Conservation (phyloP, 371 early-diverging fungal genomes). For the Conidiobolus incongruus region DNA sequence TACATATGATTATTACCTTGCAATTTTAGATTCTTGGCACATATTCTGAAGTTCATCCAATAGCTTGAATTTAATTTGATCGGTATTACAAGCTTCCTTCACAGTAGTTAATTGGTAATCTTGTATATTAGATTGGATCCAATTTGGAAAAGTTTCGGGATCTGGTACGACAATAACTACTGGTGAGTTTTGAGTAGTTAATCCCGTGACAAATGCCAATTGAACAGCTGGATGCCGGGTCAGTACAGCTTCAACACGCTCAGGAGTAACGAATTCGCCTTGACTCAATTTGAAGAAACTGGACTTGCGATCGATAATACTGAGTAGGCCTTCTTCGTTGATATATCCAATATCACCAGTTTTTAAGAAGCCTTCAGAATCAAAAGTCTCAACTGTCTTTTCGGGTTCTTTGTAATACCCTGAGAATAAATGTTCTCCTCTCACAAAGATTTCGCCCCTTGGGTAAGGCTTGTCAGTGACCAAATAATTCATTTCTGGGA, state of each 20-base stretch:
- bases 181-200: constrained; percentile 48
- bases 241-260: constrained; percentile 37
- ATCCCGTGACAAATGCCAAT: constrained; percentile 64
- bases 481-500: constrained; percentile 75
- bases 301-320: constrained; percentile 90
- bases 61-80: too few relatives aligned
- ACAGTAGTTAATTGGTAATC: constrained; percentile 2
- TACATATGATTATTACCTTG: too few relatives aligned
- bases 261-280: constrained; percentile 97
- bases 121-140: constrained; percentile 12
- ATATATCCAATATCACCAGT: constrained; percentile 79
- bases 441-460: constrained; percentile 80
- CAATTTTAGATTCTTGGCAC: too few relatives aligned
- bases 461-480: constrained; percentile 54
- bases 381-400: constrained; percentile 57
- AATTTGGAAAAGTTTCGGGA: constrained; percentile 18
- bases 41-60: too few relatives aligned
- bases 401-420: constrained; percentile 72
- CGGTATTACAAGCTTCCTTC: too few relatives aligned
- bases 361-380: constrained; percentile 75
- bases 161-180: constrained; percentile 77
- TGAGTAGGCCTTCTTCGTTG: constrained; percentile 23
- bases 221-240: constrained; percentile 11
- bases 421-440: constrained; percentile 56
- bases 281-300: constrained; percentile 85